These are phyloP conservation scores for Blepharisma undulans DNA, from an alignment of 169 alveolate species.

Conservation along the genomic window DNA sequence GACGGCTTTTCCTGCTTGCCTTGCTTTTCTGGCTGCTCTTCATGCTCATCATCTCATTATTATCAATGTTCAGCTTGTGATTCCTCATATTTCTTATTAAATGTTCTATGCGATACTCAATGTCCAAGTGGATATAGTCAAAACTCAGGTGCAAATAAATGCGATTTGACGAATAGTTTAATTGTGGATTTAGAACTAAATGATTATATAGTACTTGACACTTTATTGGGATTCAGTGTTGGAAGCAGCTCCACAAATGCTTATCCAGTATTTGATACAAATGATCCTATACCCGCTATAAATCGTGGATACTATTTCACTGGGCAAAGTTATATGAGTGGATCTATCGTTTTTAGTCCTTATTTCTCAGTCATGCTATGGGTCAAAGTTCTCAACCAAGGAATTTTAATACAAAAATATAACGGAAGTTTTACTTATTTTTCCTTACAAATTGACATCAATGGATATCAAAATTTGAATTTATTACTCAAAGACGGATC, in stretches of 20 bases:
- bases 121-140: constrained; percentile 17
- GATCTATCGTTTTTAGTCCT: background rate
- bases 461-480: background rate
- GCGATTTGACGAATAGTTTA: background rate
- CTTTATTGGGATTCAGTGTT: background rate
- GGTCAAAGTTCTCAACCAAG: background rate
- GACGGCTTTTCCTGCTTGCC: background rate
- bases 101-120: background rate
- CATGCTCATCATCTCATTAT: background rate
- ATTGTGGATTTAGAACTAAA: background rate
- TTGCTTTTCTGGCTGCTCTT: background rate
- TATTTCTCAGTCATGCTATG: background rate
- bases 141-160: background rate
- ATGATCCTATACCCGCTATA: background rate
- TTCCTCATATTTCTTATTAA: background rate
- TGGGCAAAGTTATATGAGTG: background rate
- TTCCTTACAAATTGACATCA: background rate
- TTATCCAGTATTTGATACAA: constrained; percentile 25
- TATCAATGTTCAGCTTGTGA: background rate
- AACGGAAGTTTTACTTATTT: background rate
- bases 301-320: constrained; percentile 19
- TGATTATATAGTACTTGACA: background rate
- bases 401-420: background rate
- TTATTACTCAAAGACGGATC: background rate
- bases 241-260: background rate